Percentiles rank a stretch among this genome's conserved stretches.
These are phyloP conservation scores for Phycomyces blakesleeanus DNA, from an alignment of 192 early-diverging fungal genomes.

Conservation along the genomic window DNA sequence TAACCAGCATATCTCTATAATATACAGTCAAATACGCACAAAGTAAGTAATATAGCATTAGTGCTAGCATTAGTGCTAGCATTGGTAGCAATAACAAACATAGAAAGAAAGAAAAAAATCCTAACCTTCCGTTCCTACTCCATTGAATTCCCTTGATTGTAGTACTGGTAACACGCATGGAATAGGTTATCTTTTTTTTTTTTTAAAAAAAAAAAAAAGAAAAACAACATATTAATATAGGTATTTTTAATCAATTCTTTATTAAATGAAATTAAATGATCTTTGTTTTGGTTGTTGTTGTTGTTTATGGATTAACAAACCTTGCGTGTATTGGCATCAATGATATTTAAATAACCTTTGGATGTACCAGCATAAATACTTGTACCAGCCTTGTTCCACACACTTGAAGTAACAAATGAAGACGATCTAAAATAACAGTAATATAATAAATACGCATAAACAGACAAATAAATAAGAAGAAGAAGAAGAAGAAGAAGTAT, in stretches of 20 bases:
- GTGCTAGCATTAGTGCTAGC: no score
- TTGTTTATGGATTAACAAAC: constrained; percentile 45
- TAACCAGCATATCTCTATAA: constrained; percentile 71
- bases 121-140: constrained; percentile 63
- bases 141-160: constrained; percentile 62
- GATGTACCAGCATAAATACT: constrained; percentile 62
- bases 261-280: no score
- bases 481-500: no score
- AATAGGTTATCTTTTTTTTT: constrained; percentile 41
- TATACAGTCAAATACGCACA: no score
- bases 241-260: no score
- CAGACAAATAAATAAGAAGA: no score
- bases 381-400: constrained; percentile 43
- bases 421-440: neutral
- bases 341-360: constrained; percentile 61
- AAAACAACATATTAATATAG: no score
- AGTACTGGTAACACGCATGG: constrained; percentile 34
- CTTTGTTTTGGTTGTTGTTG: no score
- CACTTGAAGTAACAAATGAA: constrained; percentile 19
- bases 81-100: no score
- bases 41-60: no score
- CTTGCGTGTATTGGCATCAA: constrained; percentile 48
- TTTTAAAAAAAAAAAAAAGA: no score
- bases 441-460: neutral
- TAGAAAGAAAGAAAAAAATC: no score